These are phyloP conservation scores for Hyphodiscus hymeniophilus DNA, from an alignment of 495 filamentous ascomycete genomes.

Conservation along the genomic window DNA sequence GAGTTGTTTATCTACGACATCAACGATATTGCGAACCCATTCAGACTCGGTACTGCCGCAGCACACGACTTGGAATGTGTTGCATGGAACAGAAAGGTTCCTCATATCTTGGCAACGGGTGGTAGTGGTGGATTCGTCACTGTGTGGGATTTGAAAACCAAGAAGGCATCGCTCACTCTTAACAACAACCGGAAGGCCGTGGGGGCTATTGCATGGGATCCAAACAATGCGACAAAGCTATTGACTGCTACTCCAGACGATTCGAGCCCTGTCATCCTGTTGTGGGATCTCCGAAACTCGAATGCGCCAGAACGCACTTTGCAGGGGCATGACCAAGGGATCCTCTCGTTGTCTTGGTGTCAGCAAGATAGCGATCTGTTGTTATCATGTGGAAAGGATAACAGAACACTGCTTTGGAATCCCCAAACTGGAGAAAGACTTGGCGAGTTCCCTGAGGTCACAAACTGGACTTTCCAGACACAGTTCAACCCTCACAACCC, in stretches of 20 bases:
- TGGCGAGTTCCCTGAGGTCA: conserved; percentile 93
- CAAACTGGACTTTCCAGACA: conserved; percentile 97
- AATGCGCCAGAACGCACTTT: conserved; percentile 88
- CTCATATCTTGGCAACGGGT: conserved; percentile 92
- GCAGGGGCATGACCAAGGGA: conserved; percentile 82
- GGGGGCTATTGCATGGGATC: conserved; percentile 95
- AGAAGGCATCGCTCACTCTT: conserved; percentile 90
- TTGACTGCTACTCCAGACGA: conserved; percentile 90
- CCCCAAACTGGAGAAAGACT: conserved; percentile 77
- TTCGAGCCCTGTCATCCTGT: conserved; percentile 74
- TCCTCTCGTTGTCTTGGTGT: conserved; percentile 95
- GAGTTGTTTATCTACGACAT: conserved; percentile 95
- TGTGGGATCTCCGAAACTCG: conserved; percentile 95
- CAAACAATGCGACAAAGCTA: conserved; percentile 85
- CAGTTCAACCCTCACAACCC: conserved; percentile 92
- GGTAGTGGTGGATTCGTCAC: conserved; percentile 93
- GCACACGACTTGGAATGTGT: conserved; percentile 92
- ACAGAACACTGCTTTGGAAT: conserved; percentile 93
- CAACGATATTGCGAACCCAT: conserved; percentile 78
- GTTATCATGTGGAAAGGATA: conserved; percentile 94
- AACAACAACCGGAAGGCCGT: conserved; percentile 94
- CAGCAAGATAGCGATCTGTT: conserved; percentile 82
- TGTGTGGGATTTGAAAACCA: conserved; percentile 96
- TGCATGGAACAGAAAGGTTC: conserved; percentile 97
- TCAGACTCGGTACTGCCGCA: conserved; percentile 77